A percentile compares a stretch with the other conserved stretches of the same genome.
Conservation (phyloP, 257 asterid species). For the Gentiana straminea region DNA sequence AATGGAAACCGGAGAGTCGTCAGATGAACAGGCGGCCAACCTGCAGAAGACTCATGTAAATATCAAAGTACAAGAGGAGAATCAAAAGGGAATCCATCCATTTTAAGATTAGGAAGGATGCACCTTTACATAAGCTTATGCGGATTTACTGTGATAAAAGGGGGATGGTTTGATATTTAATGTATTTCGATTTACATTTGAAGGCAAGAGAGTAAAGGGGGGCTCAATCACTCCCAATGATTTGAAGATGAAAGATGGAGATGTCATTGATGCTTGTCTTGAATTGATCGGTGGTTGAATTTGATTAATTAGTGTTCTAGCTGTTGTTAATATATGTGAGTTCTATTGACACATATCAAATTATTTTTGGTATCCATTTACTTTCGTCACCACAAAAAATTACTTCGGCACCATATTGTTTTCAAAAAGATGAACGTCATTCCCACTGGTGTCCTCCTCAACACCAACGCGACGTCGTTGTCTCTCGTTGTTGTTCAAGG, state of each 20-base stretch:
- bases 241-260: background rate
- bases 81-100: background rate
- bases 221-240: no score
- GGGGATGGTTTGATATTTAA: background rate
- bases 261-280: conserved; percentile 9
- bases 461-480: no score
- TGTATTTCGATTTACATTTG: conserved; percentile 4
- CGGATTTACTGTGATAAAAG: background rate
- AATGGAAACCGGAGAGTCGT: no score
- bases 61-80: conserved; percentile 4
- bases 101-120: background rate
- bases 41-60: background rate
- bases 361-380: no score
- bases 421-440: no score
- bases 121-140: background rate
- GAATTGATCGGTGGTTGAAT: background rate
- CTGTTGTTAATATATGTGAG: no score
- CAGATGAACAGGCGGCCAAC: background rate
- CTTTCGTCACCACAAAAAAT: no score
- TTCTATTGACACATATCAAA: no score
- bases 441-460: no score
- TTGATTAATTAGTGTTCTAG: no score
- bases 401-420: no score
- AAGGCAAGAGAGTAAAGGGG: conserved; percentile 4
- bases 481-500: no score